phyloP scores from a whole-genome alignment of 495 filamentous ascomycete species.

The Aspergillus leporis region DNA sequence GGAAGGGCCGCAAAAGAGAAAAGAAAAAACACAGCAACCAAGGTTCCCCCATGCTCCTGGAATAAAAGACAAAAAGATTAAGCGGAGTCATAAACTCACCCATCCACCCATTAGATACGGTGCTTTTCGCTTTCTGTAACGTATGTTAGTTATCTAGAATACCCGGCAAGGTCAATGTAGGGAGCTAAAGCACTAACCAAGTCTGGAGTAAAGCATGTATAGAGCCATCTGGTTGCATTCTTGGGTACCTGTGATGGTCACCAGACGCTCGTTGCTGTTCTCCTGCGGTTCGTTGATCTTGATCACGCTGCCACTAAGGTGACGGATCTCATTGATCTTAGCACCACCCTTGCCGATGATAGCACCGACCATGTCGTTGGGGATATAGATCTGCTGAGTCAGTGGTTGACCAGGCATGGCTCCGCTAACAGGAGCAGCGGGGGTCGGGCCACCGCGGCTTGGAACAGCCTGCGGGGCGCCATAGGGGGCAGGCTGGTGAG shows the following conservation, averaged over 20 bases:
- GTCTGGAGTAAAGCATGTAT: slow-evolving; percentile 96
- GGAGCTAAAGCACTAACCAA: slow-evolving; percentile 68
- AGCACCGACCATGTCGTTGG: slow-evolving; percentile 98
- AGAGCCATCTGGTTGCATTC: slow-evolving; percentile 99
- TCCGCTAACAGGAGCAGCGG: slow-evolving; percentile 67
- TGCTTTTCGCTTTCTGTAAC: slow-evolving; percentile 81
- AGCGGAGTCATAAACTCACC: slow-evolving; percentile 12
- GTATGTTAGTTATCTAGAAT: slow-evolving; percentile 18
- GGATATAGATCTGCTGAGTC: slow-evolving; percentile 98
- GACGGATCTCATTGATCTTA: slow-evolving; percentile 99
- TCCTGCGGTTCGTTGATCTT: slow-evolving; percentile 99
- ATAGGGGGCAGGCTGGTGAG: slow-evolving; percentile 70
- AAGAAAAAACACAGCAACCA: slow-evolving; percentile 6
- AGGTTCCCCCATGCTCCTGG: slow-evolving; percentile 15
- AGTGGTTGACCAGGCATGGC: slow-evolving; percentile 82
- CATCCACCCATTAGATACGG: slow-evolving; percentile 52
- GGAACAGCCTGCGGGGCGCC: slow-evolving; percentile 63
- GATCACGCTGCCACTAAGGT: slow-evolving; percentile 95
- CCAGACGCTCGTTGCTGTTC: slow-evolving; percentile 95
- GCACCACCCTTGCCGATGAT: slow-evolving; percentile 98
- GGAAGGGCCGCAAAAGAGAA: slow-evolving; percentile 11
- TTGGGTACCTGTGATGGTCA: slow-evolving; percentile 95
- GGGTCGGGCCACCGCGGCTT: slow-evolving; percentile 48
- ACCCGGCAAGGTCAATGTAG: slow-evolving; percentile 18
- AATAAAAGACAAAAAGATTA: slow-evolving; percentile 19